A percentile compares a stretch with the other conserved stretches of the same genome.
Conservation (phyloP, 2,329 filamentous ascomycete genomes). For the Lecanicillium sp. region DNA sequence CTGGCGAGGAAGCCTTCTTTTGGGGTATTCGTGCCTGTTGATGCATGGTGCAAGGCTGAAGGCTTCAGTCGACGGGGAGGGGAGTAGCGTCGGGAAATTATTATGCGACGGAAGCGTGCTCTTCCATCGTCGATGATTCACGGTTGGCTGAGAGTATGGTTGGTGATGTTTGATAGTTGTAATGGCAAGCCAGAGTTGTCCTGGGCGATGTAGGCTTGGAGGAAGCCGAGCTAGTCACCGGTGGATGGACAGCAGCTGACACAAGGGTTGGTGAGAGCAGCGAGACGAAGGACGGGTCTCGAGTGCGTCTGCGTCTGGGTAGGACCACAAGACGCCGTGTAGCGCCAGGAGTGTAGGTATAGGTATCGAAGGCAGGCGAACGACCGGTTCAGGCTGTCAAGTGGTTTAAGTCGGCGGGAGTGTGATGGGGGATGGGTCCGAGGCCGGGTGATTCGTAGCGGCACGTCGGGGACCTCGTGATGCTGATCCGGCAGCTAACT, state of each 20-base stretch:
- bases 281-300: not conserved
- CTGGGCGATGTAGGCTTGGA: not conserved
- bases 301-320: too few species aligned
- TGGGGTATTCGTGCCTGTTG: conserved; percentile 76
- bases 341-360: not conserved
- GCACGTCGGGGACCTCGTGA: conserved; percentile 13
- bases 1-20: conserved; percentile 61
- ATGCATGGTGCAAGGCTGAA: conserved; percentile 57
- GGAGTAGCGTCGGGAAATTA: not conserved
- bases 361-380: conserved; percentile 1
- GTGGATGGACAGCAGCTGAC: conserved; percentile 10
- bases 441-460: conserved; percentile 14
- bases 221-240: conserved; percentile 6
- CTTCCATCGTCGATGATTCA: conserved; percentile 12
- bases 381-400: conserved; percentile 10
- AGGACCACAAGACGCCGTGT: not conserved
- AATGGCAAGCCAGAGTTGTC: conserved; percentile 1
- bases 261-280: conserved; percentile 9
- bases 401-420: not conserved
- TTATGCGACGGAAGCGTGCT: conserved; percentile 1
- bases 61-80: not conserved
- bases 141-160: too few species aligned
- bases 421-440: conserved; percentile 11
- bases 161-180: not conserved
- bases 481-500: conserved; percentile 6